Base-by-base conservation (phyloP, 106 monocot species). In the Alisma plantagoaquatica region DNA sequence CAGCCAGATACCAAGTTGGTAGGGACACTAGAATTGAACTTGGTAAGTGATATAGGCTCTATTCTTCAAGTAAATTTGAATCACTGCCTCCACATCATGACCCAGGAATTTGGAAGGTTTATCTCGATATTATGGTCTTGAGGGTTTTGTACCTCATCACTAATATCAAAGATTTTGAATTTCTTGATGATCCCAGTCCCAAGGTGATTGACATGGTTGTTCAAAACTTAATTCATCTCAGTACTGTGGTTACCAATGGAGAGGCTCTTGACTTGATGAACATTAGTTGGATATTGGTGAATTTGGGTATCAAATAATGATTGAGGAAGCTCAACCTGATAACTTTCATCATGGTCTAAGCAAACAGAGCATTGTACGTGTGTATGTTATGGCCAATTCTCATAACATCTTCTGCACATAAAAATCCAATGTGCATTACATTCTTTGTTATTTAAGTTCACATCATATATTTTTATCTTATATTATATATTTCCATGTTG, bases 81-180 rank as follows among this genome's bases (percentile, higher is more conserved):
- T 60, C 54, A 62, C 82, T 98, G 85, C 53, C 60, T 51, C 9
- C 57, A 23, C 81, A 98, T 60, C 82, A 89, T 29, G 90, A 98
- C 27, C 98, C 98, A 33, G 98, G 90, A 79, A 98, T 98, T 49
- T 58, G 73, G 38, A 98, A 88, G 60, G 98, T 98, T 46, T 90
- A 90, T 53, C 78, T 98, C 49, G 98, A 85, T 8, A 76, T 75
- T 56, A 90, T 82, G 15, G 68, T 89, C 43, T 57, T 98, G 56
- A 85, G 74, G 55, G 85, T 98, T 61, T 71, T 98, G 70, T 64
- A 73, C 41, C 48, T 98, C 18, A 79, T 72, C 2, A 64, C 82
- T 35, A 75, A 82, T 22, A 41, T 85, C 19, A 45, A 67, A 24
- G 78, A 90, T 12, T 98, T 98, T 65, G 98, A 98, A 46, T 98